Evolutionary conservation across 495 filamentous ascomycete species (phyloP).

Genomic region (Tuber indicum): DNA sequence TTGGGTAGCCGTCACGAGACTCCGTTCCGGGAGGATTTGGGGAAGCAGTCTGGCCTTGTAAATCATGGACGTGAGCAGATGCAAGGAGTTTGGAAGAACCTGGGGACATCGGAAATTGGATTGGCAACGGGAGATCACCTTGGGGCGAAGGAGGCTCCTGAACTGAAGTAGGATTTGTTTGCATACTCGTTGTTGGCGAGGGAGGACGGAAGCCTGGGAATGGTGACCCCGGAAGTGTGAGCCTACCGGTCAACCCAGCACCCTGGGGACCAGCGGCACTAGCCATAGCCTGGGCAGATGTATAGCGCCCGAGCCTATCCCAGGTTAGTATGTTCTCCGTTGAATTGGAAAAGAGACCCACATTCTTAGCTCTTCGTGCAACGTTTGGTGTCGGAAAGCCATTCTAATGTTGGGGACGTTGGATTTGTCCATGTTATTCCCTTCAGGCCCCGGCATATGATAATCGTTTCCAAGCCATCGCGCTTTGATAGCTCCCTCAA

Average conservation of each 20-base stretch:
- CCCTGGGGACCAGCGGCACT: constrained; percentile 24
- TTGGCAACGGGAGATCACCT: constrained; percentile 20
- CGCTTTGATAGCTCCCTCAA: constrained; percentile 79
- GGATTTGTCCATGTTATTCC: constrained; percentile 88
- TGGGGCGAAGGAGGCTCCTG: constrained; percentile 13
- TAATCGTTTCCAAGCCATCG: constrained; percentile 79
- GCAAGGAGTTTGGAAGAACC: constrained; percentile 28
- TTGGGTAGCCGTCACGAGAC: neutral
- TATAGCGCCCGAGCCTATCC: constrained; percentile 50
- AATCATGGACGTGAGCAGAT: constrained; percentile 23
- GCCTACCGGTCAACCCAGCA: constrained; percentile 17
- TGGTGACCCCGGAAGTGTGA: constrained; percentile 21
- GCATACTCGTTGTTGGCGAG: constrained; percentile 35
- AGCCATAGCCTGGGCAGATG: constrained; percentile 23
- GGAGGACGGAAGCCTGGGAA: constrained; percentile 21
- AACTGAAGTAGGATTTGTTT: constrained; percentile 37
- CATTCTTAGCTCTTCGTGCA: constrained; percentile 75
- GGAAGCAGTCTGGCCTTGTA: constrained; percentile 7
- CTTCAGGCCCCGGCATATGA: constrained; percentile 62
- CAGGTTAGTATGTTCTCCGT: constrained; percentile 12
- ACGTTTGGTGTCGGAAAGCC: constrained; percentile 77
- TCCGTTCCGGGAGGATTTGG: neutral
- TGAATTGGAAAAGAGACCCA: constrained; percentile 45
- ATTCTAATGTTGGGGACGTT: constrained; percentile 92
- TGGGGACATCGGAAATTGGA: constrained; percentile 30